Conservation (phyloP, 1,284 basidiomycete species). For the Fistulina hepatica region DNA sequence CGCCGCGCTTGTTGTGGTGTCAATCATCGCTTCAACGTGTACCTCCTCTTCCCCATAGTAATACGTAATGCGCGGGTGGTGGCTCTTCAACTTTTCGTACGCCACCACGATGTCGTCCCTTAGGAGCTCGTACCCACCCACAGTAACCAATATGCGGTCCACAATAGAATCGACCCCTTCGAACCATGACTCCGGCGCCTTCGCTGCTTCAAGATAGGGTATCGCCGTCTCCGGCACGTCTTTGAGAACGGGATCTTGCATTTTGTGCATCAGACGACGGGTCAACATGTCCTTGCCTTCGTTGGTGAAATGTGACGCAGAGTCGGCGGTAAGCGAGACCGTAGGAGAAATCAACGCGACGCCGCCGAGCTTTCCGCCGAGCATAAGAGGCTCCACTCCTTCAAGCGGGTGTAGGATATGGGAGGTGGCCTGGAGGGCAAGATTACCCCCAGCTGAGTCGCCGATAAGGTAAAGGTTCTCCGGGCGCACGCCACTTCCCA, state of each 20-base stretch:
- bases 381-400: slow-evolving; percentile 15
- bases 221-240: slow-evolving; percentile 17
- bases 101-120: slow-evolving; percentile 27
- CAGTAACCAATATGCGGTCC: slow-evolving; percentile 25
- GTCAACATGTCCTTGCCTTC: slow-evolving; percentile 23
- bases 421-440: slow-evolving; percentile 34
- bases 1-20: no score
- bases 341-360: slow-evolving; percentile 31
- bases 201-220: slow-evolving; percentile 24
- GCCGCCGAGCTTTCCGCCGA: slow-evolving; percentile 21
- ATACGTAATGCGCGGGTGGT: no score
- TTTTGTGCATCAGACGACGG: slow-evolving; percentile 13
- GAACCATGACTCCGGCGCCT: slow-evolving; percentile 27
- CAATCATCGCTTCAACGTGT: no score
- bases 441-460: slow-evolving; percentile 36
- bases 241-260: slow-evolving; percentile 17
- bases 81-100: slow-evolving; percentile 19
- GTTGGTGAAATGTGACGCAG: slow-evolving; percentile 21
- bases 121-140: slow-evolving; percentile 27
- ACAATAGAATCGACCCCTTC: slow-evolving; percentile 21
- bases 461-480: slow-evolving; percentile 42
- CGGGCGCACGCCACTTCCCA: slow-evolving; percentile 27
- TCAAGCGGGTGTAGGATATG: slow-evolving; percentile 23
- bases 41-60: no score
- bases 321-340: slow-evolving; percentile 21